Conservation (phyloP, 306 rosid species). For the Acmispon strigosus region DNA sequence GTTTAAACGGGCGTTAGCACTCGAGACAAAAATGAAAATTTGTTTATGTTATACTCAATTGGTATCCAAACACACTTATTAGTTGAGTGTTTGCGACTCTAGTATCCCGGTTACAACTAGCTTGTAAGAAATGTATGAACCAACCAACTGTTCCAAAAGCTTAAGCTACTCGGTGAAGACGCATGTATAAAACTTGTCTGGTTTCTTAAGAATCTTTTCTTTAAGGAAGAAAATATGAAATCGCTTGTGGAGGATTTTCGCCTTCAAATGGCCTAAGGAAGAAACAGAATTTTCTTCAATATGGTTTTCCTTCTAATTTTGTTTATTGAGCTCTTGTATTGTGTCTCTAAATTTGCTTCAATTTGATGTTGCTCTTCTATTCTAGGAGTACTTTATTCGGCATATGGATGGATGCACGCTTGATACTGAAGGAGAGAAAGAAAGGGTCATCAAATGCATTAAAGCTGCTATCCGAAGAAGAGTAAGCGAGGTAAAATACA, state of each 20-base stretch:
- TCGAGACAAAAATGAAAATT: too few species aligned
- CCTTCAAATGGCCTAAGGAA: not conserved
- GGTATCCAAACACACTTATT: too few species aligned
- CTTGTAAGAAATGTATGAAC: not conserved
- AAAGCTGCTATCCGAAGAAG: constrained; percentile 83
- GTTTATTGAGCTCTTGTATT: not conserved
- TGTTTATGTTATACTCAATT: too few species aligned
- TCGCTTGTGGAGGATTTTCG: not conserved
- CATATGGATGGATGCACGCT: constrained; percentile 86
- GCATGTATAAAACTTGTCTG: not conserved
- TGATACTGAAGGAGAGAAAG: constrained; percentile 75
- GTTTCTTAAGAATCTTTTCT: not conserved
- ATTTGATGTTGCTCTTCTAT: constrained; percentile 16
- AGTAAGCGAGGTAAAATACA: constrained; percentile 64
- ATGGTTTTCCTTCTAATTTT: too few species aligned
- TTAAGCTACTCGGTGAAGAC: too few species aligned
- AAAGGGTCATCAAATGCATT: constrained; percentile 73
- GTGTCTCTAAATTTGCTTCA: not conserved
- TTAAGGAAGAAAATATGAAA: not conserved
- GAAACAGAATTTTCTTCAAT: not conserved
- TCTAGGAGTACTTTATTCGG: constrained; percentile 67
- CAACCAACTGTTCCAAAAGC: too few species aligned
- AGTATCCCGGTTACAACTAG: not conserved
- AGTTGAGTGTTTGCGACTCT: not conserved
- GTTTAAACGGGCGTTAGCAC: too few species aligned